Evolutionary conservation across 306 rosid genomes (phyloP).

Genomic region (Quillaja saponaria): DNA sequence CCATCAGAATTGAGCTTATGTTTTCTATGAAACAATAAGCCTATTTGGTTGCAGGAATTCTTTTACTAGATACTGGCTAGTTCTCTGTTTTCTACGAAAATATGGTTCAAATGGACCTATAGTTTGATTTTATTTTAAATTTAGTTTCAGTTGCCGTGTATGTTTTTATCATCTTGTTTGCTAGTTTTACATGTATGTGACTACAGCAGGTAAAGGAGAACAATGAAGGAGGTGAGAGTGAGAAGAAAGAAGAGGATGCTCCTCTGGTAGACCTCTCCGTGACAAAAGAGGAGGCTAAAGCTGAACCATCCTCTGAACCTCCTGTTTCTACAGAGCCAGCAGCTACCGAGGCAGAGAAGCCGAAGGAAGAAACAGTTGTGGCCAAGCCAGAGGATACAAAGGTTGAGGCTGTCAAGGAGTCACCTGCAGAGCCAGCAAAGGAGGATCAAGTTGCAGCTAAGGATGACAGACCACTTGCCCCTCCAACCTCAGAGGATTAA

Average conservation of each 20-base stretch:
- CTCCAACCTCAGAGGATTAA: slow-evolving; percentile 28
- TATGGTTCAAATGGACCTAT: no score
- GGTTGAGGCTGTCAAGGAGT: slow-evolving; percentile 30
- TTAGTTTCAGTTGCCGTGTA: no score
- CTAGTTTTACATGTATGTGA: not conserved
- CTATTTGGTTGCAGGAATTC: no score
- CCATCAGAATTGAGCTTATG: no score
- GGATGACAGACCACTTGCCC: slow-evolving; percentile 2
- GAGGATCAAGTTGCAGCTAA: slow-evolving; percentile 17
- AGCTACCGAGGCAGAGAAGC: slow-evolving; percentile 7
- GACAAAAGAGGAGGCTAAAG: slow-evolving; percentile 33
- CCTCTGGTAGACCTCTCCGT: slow-evolving; percentile 41
- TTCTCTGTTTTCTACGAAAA: no score
- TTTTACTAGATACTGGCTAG: no score
- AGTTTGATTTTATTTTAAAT: no score
- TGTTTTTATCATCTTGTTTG: not conserved
- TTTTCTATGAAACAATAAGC: no score
- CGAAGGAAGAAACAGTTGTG: slow-evolving; percentile 26
- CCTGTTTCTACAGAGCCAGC: not conserved
- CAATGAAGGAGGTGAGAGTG: slow-evolving; percentile 31
- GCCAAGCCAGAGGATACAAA: slow-evolving; percentile 24
- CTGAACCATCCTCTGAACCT: slow-evolving; percentile 3
- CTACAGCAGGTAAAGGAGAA: slow-evolving; percentile 29
- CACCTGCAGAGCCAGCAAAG: slow-evolving; percentile 14
- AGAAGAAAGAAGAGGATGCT: slow-evolving; percentile 37